phyloP scores from a whole-genome alignment of 148 eudicot genomes.

The Persicaria maculosa region DNA sequence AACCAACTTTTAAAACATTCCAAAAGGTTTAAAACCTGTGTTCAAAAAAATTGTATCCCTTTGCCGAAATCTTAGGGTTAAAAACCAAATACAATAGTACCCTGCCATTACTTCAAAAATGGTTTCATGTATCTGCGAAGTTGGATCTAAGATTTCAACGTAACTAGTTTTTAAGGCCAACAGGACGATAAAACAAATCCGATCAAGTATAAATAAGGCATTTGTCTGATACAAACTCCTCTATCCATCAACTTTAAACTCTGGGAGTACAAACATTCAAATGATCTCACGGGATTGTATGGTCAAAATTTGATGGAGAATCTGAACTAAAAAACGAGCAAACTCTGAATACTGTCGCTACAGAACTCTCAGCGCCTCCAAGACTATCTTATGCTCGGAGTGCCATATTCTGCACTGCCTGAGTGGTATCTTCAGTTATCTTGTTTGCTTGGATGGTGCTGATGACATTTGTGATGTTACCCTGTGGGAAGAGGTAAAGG shows the following conservation, averaged over 20 bases:
- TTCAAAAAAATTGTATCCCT: too few relatives aligned
- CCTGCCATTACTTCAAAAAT: too few relatives aligned
- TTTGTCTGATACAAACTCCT: not conserved
- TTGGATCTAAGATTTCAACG: too few relatives aligned
- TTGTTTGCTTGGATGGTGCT: conserved; percentile 80
- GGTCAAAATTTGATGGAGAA: not conserved
- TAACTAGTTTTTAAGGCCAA: too few relatives aligned
- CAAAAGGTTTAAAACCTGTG: too few relatives aligned
- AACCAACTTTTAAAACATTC: too few relatives aligned
- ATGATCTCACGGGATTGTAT: not conserved
- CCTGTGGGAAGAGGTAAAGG: conserved; percentile 25
- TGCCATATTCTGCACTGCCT: conserved; percentile 52
- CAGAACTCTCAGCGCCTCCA: not conserved
- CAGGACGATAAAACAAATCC: too few relatives aligned
- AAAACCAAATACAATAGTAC: too few relatives aligned
- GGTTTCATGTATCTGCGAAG: too few relatives aligned
- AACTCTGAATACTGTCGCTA: not conserved
- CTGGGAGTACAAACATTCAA: not conserved
- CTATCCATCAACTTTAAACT: not conserved
- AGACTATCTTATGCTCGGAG: conserved; percentile 22
- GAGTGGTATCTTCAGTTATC: conserved; percentile 54
- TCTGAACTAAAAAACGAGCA: not conserved
- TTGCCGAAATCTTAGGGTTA: too few relatives aligned
- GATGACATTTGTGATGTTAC: conserved; percentile 57
- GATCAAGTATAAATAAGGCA: too few relatives aligned